phyloP scores from a whole-genome alignment of 768 basidiomycete genomes.

The Boletales sp. region DNA sequence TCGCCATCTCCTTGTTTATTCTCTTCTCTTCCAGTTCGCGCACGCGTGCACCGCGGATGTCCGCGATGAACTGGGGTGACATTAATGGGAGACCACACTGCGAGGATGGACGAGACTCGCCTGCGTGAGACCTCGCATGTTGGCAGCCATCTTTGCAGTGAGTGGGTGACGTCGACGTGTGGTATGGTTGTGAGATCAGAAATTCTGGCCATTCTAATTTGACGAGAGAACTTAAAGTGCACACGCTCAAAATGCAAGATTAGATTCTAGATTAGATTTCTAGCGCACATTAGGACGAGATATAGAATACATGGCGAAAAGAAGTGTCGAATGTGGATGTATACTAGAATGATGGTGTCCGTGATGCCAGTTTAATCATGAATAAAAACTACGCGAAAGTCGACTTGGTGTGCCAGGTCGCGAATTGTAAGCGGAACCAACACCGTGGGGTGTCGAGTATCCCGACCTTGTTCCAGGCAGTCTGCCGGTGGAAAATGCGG shows the following conservation, averaged over 20 bases:
- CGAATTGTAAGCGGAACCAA: slow-evolving; percentile 46
- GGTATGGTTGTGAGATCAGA: too few species aligned
- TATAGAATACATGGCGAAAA: slow-evolving; percentile 7
- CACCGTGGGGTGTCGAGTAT: slow-evolving; percentile 51
- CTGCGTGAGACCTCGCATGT: slow-evolving; percentile 91
- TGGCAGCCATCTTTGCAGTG: slow-evolving; percentile 66
- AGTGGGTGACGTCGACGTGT: background rate
- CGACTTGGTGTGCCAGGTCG: slow-evolving; percentile 65
- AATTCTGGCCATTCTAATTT: too few species aligned
- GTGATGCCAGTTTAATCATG: slow-evolving; percentile 14
- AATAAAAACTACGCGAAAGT: slow-evolving; percentile 38
- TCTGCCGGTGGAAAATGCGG: slow-evolving; percentile 37
- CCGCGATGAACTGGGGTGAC: slow-evolving; percentile 87
- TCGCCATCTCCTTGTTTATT: slow-evolving; percentile 99
- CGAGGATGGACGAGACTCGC: slow-evolving; percentile 37
- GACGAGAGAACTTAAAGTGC: too few species aligned
- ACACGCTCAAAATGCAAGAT: background rate
- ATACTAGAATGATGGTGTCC: slow-evolving; percentile 7
- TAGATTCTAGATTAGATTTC: slow-evolving; percentile 6
- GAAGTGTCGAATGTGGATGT: background rate
- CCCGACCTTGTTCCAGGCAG: slow-evolving; percentile 51
- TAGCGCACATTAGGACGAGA: slow-evolving; percentile 11
- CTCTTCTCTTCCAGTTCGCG: slow-evolving; percentile 97
- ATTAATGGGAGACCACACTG: slow-evolving; percentile 6
- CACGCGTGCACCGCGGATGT: slow-evolving; percentile 94